These are phyloP conservation scores for Aspergillus aculeatinus DNA, from an alignment of 2,329 filamentous ascomycete genomes.

Conservation along the genomic window DNA sequence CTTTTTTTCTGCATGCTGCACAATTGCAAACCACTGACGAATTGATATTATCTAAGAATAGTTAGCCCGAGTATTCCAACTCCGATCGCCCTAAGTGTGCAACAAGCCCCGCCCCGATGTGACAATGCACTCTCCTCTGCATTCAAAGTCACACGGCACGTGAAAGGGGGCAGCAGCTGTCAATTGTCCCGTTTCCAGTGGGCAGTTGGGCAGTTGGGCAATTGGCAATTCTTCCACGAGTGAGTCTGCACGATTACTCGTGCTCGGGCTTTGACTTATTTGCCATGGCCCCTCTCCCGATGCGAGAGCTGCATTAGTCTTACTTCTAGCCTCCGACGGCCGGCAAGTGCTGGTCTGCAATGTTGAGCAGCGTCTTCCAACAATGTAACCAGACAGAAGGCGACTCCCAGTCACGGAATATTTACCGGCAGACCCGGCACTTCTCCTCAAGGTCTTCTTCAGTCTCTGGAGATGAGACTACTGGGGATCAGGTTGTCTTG, in stretches of 20 bases:
- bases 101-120: constrained; percentile 2
- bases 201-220: neutral
- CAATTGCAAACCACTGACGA: neutral
- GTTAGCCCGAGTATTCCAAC: neutral
- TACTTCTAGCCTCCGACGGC: neutral
- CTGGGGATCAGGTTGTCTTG: neutral
- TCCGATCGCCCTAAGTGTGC: neutral
- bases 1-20: neutral
- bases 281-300: neutral
- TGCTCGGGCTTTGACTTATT: neutral
- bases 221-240: neutral
- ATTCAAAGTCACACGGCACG: constrained; percentile 5
- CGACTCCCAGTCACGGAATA: neutral
- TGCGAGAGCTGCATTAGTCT: neutral
- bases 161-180: neutral
- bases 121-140: constrained; percentile 1
- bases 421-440: neutral
- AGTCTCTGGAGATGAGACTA: neutral
- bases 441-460: neutral
- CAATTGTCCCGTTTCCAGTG: neutral
- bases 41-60: neutral
- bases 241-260: constrained; percentile 2
- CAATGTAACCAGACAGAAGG: neutral
- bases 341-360: neutral
- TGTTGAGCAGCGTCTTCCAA: neutral